A percentile compares a stretch with the other conserved stretches of the same genome.
These are phyloP conservation scores for Kalaharituber pfeilii DNA, from an alignment of 2,329 filamentous ascomycete species.

Conservation along the genomic window DNA sequence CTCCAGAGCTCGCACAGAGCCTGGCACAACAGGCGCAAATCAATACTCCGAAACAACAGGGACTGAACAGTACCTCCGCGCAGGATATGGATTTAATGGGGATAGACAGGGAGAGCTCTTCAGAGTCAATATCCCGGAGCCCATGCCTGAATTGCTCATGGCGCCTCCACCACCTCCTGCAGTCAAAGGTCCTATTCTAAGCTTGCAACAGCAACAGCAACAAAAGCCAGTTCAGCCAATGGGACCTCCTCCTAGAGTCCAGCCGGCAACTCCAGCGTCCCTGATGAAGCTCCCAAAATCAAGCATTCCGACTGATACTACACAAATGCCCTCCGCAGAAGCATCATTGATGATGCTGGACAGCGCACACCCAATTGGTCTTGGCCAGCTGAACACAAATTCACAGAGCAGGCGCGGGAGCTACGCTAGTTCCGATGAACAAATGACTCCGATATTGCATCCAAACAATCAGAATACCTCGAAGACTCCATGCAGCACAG, in stretches of 20 bases:
- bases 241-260: conserved; percentile 40
- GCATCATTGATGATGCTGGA: not conserved
- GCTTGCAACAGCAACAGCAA: not conserved
- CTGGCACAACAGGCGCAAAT: conserved; percentile 30
- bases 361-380: not conserved
- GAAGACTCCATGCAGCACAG: not conserved
- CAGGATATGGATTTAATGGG: not conserved
- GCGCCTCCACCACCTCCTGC: conserved; percentile 20
- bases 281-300: conserved; percentile 54
- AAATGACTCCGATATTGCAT: not conserved
- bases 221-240: not conserved
- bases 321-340: conserved; percentile 21
- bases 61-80: conserved; percentile 19
- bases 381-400: not conserved
- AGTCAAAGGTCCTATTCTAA: not conserved
- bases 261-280: conserved; percentile 71
- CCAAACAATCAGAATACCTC: not conserved
- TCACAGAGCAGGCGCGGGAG: not conserved
- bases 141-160: conserved; percentile 22
- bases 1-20: conserved; percentile 32
- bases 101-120: conserved; percentile 17
- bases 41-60: conserved; percentile 27
- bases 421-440: not conserved
- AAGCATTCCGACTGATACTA: conserved; percentile 31
- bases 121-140: conserved; percentile 23